These are phyloP conservation scores for Russula lepida DNA, from an alignment of 768 basidiomycete species.

Conservation along the genomic window DNA sequence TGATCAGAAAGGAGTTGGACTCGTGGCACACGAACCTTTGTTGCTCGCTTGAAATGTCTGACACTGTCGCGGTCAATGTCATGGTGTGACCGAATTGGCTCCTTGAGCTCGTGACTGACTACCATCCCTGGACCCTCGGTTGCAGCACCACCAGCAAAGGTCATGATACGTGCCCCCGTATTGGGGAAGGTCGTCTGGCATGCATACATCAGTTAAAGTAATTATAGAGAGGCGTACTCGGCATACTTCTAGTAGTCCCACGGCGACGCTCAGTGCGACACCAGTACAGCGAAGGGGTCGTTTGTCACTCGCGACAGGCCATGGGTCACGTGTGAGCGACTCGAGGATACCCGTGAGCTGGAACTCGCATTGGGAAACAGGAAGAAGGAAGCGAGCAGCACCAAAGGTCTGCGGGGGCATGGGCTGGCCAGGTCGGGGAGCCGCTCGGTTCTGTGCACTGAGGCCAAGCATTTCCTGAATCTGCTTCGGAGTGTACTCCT, in stretches of 20 bases:
- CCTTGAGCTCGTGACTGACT: constrained; percentile 89
- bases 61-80: constrained; percentile 96
- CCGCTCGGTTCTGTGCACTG: constrained; percentile 67
- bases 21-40: constrained; percentile 54
- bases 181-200: constrained; percentile 79
- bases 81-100: constrained; percentile 97
- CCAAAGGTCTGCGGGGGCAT: constrained; percentile 74
- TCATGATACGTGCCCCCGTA: constrained; percentile 92
- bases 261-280: constrained; percentile 87
- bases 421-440: constrained; percentile 79
- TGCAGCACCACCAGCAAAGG: constrained; percentile 91
- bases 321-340: constrained; percentile 80
- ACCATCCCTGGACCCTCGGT: constrained; percentile 98
- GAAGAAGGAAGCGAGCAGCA: constrained; percentile 85
- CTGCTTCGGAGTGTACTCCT: constrained; percentile 93
- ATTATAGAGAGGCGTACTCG: not conserved
- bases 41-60: constrained; percentile 94
- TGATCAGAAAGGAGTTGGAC: not conserved
- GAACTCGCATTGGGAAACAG: constrained; percentile 89
- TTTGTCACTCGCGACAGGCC: constrained; percentile 95
- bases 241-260: constrained; percentile 78
- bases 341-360: constrained; percentile 92
- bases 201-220: not conserved
- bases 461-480: constrained; percentile 98
- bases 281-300: constrained; percentile 91